Evolutionary conservation across 2,329 filamentous ascomycete species (phyloP).

Genomic region (Penicillium sp.): DNA sequence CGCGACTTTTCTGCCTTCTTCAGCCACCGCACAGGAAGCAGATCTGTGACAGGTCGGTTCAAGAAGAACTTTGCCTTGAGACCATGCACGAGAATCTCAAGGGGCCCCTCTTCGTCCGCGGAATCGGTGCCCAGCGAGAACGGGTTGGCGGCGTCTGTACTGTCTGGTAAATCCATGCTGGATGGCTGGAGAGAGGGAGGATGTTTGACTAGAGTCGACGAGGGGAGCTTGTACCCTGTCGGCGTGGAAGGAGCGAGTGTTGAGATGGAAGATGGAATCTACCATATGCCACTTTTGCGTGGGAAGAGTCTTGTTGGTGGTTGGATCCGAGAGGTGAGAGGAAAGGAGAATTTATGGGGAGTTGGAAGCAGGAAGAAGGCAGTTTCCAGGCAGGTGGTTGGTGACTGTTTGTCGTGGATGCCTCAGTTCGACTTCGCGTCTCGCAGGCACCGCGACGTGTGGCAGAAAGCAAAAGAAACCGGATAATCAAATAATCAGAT

Average conservation of each 20-base stretch:
- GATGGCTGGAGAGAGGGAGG: not conserved
- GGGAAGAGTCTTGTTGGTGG: too few species aligned
- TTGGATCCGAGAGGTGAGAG: too few species aligned
- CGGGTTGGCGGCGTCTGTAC: not conserved
- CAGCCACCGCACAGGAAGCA: conserved; percentile 32
- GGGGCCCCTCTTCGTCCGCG: not conserved
- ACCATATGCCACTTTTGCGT: not conserved
- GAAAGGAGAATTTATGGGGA: too few species aligned
- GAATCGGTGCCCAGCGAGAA: not conserved
- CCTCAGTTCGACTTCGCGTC: too few species aligned
- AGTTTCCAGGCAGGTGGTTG: too few species aligned
- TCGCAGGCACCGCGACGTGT: too few species aligned
- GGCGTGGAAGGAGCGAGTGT: not conserved
- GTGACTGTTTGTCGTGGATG: too few species aligned
- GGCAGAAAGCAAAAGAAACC: too few species aligned
- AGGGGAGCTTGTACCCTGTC: not conserved
- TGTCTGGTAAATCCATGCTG: not conserved
- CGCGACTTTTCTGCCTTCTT: conserved; percentile 28
- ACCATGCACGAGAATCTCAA: conserved; percentile 29
- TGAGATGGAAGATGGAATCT: not conserved
- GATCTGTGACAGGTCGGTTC: conserved; percentile 27
- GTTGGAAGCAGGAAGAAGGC: too few species aligned
- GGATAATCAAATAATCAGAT: too few species aligned
- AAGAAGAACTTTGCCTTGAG: conserved; percentile 33
- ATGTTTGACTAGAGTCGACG: not conserved